Base-by-base conservation (phyloP, 2,329 filamentous ascomycete genomes). In the Pseudocercospora crystallina region DNA sequence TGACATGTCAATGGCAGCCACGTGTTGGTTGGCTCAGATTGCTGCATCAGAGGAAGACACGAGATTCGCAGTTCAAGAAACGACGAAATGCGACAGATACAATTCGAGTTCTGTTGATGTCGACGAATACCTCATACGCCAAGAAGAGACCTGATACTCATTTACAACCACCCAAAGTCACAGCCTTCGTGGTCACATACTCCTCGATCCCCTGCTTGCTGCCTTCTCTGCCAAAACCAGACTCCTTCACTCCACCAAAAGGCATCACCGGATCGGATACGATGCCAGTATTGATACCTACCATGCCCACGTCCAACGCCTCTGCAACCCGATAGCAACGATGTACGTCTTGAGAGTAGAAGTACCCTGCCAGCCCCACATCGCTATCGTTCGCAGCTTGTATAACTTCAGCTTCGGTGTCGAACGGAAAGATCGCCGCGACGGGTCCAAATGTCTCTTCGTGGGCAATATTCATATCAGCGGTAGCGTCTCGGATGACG, bases 391-490 rank as follows among this genome's bases (percentile, higher is more conserved):
- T 99, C 3, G 94, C 92, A 59, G 92, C 73, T 56, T 81, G 77
- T 29, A 97, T 83, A 5, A 96, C 94, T 64, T 97, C 91, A 46
- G 87, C 85, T 73, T 97, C 94, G 0, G 86, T 90, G 40, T 89
- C 81, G 67, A 97, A 99, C 42, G 84, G 80, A 76, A 96, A 96
- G 11, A 97, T 73, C 0, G 88, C 92, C 0, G 91, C 92, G 0
- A 97, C 87, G 2, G 94, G 94, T 0, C 94, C 94, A 68, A 99
- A 99, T 0, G 92, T 99, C 77, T 99, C 94, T 71, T 97, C 92
- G 1, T 76, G 76, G 4, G 89, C 85, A 60, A 97, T 80, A 53
- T 82, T 79, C 94, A 97, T 97, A 36, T 91, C 84, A 51, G 80
- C 76, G 9, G 79, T 95, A 85, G 96, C 92, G 56, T 87, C 88